Evolutionary conservation across 352 stramenopile genomes (phyloP), one percentile per base, ranked within the genome.

Genomic region (Globisporangium lucens): DNA sequence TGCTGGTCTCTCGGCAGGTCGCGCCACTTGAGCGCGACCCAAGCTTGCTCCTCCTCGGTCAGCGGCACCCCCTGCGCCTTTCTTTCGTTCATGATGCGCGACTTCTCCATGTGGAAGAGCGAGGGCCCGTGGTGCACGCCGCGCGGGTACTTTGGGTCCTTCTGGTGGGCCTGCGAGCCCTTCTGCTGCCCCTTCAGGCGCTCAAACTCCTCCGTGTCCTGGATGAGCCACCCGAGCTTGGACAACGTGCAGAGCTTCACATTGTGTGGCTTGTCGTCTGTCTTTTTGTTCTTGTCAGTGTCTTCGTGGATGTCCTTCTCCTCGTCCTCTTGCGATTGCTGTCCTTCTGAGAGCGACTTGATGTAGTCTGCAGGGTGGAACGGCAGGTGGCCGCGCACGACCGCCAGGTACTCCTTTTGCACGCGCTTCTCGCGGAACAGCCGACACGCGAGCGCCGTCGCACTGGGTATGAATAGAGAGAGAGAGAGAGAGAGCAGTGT

Each of bases 401-500:
- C 71, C 0, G 90, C 89, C 36, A 97, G 70, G 72, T 97, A 97
- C 56, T 91, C 78, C 56, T 97, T 97, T 63, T 93, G 76, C 30
- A 90, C 83, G 43, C 78, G 71, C 65, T 95, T 91, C 58, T 94
- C 78, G 8, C 83, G 78, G 56, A 97, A 97, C 20, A 96, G 74
- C 9, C 73, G 74, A 60, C 78, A 89, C 10, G 79, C 88, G 24
- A 79, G 75, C 15, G 85, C 74, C 20, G 89, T 92, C 5, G 83
- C 85, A 63, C 87, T 94, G 60, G n/a, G 36, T 3, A 20, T 22
- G 24, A 47, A 33, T 2, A 33, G 29, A 33, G 30, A 33, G 2
- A 33, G 57, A 15, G 47, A 46, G 7, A 49, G 4, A 63, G 7
- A 1, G 8, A 69, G 22, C 47, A 49, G 4, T 10, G 24, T 58